Evolutionary conservation across 768 basidiomycete species (phyloP).

Genomic region (Leccinum barrowsii): DNA sequence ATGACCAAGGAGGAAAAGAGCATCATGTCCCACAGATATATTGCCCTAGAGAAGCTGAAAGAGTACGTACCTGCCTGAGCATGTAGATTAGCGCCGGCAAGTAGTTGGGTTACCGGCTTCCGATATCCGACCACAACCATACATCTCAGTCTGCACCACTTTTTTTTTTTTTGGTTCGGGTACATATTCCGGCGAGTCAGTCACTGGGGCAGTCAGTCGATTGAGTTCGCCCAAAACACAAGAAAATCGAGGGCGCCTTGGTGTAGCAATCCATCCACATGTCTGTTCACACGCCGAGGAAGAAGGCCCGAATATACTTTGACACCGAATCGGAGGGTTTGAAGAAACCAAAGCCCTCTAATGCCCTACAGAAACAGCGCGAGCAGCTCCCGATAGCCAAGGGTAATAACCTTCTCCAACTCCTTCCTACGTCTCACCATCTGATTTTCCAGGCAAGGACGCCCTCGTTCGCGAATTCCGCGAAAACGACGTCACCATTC

Average conservation of each 20-base stretch:
- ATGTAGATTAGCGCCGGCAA: conserved; percentile 3
- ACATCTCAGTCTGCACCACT: neutral
- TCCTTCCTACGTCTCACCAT: neutral
- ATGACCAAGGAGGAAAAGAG: conserved; percentile 66
- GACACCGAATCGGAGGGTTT: conserved; percentile 13
- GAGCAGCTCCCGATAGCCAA: conserved; percentile 73
- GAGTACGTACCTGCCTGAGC: conserved; percentile 18
- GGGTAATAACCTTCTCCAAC: conserved; percentile 40
- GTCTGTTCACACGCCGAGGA: conserved; percentile 24
- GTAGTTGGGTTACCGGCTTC: conserved; percentile 13
- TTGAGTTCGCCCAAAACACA: neutral
- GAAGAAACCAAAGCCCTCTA: conserved; percentile 7
- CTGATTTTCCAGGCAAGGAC: conserved; percentile 54
- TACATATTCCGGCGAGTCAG: neutral
- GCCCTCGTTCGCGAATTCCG: conserved; percentile 69
- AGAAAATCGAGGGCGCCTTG: neutral
- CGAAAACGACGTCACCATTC: conserved; percentile 79
- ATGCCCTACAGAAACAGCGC: conserved; percentile 57
- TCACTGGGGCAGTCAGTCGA: neutral
- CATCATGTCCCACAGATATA: conserved; percentile 59
- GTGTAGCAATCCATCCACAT: conserved; percentile 5
- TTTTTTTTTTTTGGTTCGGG: neutral
- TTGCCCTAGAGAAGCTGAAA: conserved; percentile 57
- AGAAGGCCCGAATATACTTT: conserved; percentile 20
- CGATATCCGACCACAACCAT: conserved; percentile 3